Percentiles rank a stretch among this genome's conserved stretches.
phyloP scores from a whole-genome alignment of 192 early-diverging fungal genomes.

The Podila verticillata region DNA sequence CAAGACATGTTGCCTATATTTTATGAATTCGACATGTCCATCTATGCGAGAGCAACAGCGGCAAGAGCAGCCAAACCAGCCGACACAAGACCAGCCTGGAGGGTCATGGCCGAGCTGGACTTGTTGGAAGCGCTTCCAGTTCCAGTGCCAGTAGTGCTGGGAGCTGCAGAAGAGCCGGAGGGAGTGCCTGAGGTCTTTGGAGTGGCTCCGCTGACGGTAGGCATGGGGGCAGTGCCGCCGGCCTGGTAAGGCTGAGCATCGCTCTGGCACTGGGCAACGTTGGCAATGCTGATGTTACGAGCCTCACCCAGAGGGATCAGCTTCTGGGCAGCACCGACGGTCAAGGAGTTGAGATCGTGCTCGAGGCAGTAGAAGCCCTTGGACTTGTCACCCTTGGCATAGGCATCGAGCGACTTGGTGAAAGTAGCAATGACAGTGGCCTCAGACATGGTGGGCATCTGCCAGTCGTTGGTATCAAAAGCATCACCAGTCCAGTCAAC shows the following conservation, averaged over 20 bases:
- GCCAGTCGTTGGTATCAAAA: slow-evolving; percentile 63
- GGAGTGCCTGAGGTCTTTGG: not conserved
- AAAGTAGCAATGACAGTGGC: slow-evolving; percentile 3
- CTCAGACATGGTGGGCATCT: slow-evolving; percentile 20
- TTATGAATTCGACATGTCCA: too few species aligned
- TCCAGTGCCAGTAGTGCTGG: not conserved
- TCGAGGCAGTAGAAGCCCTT: slow-evolving; percentile 45
- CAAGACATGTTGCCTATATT: too few species aligned
- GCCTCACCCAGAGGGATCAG: slow-evolving; percentile 28
- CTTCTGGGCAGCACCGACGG: slow-evolving; percentile 24
- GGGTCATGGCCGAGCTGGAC: slow-evolving; percentile 7
- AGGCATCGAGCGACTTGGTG: slow-evolving; percentile 13
- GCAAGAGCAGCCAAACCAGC: slow-evolving; percentile 7
- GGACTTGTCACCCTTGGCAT: slow-evolving; percentile 35
- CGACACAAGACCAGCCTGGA: not conserved
- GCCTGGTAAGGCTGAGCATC: slow-evolving; percentile 23
- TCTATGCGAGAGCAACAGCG: slow-evolving; percentile 16
- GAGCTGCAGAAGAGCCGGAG: not conserved
- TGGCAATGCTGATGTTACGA: slow-evolving; percentile 25
- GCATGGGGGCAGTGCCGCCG: slow-evolving; percentile 21
- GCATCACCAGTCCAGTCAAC: slow-evolving; percentile 29
- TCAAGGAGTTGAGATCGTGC: slow-evolving; percentile 24
- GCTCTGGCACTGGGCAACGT: slow-evolving; percentile 20
- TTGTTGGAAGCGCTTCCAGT: not conserved
- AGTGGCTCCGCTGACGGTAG: slow-evolving; percentile 10